Base-by-base conservation (phyloP, 108 stramenopile genomes). In the Pseudonitzschia delicatissima region DNA sequence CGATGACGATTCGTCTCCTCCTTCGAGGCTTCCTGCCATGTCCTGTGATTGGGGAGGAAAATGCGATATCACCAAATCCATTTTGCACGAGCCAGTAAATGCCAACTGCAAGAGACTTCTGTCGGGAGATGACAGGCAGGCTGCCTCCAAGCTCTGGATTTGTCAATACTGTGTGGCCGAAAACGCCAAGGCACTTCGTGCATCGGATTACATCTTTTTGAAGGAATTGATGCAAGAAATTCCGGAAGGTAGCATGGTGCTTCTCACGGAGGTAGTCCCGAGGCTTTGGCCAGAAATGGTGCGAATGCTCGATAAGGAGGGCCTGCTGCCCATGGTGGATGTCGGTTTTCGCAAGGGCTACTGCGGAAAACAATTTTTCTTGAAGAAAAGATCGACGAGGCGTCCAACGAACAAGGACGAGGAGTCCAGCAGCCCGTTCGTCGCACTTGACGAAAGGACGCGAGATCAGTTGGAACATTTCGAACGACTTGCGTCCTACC, bases 161-260 rank as follows among this genome's bases (percentile, higher is more conserved):
- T 84, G 82, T 61, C 80, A 80, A 66, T 88, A 88, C 58, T 82
- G 82, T 49, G 75, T 88, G 45, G 82, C 84, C 11, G 87, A 88
- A 62, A 88, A 88, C 61, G 77, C 79, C 18, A 5, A 35, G 12
- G 15, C 35, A 21, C 60, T 88, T 23, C 53, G 75, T 15, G 77
- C 65, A 25, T 64, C 67, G 0, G 37, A 83, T 13, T 85, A 53
- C 36, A 39, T 81, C 33, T 88, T 88, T 61, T 88, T 88, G 55
- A 53, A 49, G 6, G 84, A 88, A 18, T 48, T 85, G 23, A 83
- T 84, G 45, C 7, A 64, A 32, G 53, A 26, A 26, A 73, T 80
- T 15, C 13, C 27, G 34, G 50, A 45, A 1, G 82, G 74, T 2
- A 65, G 82, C 1, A 4, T 82, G 53, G 81, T 88, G 53, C 25